Conservation (phyloP, 208 protist genomes). For the Trypanosoma boissoni region DNA sequence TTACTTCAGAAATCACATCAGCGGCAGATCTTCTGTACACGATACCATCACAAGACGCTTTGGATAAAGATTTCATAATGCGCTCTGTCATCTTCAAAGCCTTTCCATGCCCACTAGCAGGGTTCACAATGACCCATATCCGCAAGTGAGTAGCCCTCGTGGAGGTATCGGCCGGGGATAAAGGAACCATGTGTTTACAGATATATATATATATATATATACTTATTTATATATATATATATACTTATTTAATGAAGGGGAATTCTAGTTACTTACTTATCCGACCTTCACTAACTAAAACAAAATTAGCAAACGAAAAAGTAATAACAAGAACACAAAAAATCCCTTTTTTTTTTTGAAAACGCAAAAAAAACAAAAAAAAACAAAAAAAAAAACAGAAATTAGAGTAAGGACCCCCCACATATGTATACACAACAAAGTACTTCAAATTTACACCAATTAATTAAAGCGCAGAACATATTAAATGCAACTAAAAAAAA, state of each 20-base stretch:
- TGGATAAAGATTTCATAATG: slow-evolving; percentile 17
- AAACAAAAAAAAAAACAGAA: slow-evolving; percentile 7
- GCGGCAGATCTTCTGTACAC: neutral
- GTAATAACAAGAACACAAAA: slow-evolving; percentile 7
- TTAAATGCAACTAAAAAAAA: too few relatives aligned
- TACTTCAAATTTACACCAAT: too few relatives aligned
- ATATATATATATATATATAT: too few relatives aligned
- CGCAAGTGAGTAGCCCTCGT: too few relatives aligned
- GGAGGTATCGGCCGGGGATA: too few relatives aligned
- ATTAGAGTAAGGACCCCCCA: too few relatives aligned
- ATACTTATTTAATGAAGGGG: neutral
- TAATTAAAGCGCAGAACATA: too few relatives aligned
- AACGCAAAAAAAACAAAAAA: slow-evolving; percentile 10
- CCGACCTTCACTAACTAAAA: slow-evolving; percentile 2
- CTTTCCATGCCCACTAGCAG: slow-evolving; percentile 46
- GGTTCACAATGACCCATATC: slow-evolving; percentile 68
- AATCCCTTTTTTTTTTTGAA: slow-evolving; percentile 9
- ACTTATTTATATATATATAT: slow-evolving; percentile 12
- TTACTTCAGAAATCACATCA: slow-evolving; percentile 5
- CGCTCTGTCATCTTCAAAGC: slow-evolving; percentile 9
- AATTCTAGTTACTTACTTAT: neutral
- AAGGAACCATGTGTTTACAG: too few relatives aligned
- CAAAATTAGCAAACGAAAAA: slow-evolving; percentile 7
- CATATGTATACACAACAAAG: too few relatives aligned
- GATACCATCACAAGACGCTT: slow-evolving; percentile 4